phyloP scores from a whole-genome alignment of 2,329 filamentous ascomycete species.

The Fusarium verrucosum region DNA sequence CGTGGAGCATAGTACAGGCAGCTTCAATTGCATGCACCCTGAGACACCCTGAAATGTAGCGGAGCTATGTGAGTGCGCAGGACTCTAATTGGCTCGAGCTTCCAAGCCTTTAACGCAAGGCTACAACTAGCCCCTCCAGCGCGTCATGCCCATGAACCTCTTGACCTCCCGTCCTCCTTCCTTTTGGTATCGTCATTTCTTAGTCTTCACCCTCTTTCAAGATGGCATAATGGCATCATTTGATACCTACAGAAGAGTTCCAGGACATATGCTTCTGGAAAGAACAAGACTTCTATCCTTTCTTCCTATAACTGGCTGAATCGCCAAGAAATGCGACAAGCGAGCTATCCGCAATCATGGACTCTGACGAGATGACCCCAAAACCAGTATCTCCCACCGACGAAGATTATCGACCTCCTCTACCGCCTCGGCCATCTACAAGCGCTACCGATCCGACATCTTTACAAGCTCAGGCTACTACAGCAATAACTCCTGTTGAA shows the following conservation, averaged over 20 bases:
- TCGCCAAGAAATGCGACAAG: slow-evolving; percentile 44
- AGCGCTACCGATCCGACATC: slow-evolving; percentile 52
- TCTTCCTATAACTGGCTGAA: slow-evolving; percentile 6
- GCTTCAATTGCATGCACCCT: slow-evolving; percentile 29
- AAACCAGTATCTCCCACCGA: slow-evolving; percentile 43
- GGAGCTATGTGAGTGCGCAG: background rate
- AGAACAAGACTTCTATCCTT: background rate
- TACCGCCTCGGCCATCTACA: slow-evolving; percentile 61
- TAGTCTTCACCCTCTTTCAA: slow-evolving; percentile 38
- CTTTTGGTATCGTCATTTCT: slow-evolving; percentile 4
- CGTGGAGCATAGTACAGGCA: slow-evolving; percentile 37
- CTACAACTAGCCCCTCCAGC: slow-evolving; percentile 41
- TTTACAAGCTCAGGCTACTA: slow-evolving; percentile 76
- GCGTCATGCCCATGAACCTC: slow-evolving; percentile 26
- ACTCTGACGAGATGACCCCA: slow-evolving; percentile 43
- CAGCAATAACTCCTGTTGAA: slow-evolving; percentile 82
- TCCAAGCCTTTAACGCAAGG: slow-evolving; percentile 37
- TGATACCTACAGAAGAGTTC: slow-evolving; percentile 6
- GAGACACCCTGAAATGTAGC: slow-evolving; percentile 24
- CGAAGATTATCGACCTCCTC: slow-evolving; percentile 62
- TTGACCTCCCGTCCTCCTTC: slow-evolving; percentile 31
- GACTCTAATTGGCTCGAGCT: slow-evolving; percentile 39
- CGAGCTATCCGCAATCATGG: slow-evolving; percentile 27
- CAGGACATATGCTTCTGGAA: slow-evolving; percentile 28
- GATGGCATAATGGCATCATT: slow-evolving; percentile 46